Percentiles rank a stretch among this genome's conserved stretches.
These are phyloP conservation scores for Penicillium goetzii DNA, from an alignment of 495 filamentous ascomycete species.

Conservation along the genomic window DNA sequence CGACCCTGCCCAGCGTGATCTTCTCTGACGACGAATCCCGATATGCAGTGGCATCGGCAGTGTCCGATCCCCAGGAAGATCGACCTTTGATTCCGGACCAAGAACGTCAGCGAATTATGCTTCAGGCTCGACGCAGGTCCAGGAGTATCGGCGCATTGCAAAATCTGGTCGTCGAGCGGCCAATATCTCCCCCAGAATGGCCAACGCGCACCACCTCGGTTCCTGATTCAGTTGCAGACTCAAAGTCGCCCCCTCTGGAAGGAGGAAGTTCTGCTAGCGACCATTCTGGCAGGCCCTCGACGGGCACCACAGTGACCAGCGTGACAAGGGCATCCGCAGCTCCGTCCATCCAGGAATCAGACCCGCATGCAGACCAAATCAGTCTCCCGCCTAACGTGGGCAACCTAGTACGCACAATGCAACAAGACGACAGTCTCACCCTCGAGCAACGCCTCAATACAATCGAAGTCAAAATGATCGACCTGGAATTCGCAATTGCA, in stretches of 20 bases:
- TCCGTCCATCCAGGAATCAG: slow-evolving; percentile 27
- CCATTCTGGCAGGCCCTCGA: slow-evolving; percentile 33
- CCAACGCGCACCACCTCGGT: slow-evolving; percentile 31
- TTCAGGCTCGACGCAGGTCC: slow-evolving; percentile 36
- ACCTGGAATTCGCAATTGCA: slow-evolving; percentile 58
- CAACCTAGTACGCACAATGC: slow-evolving; percentile 47
- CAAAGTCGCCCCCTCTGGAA: slow-evolving; percentile 28
- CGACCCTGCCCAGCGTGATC: slow-evolving; percentile 50
- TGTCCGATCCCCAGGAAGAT: slow-evolving; percentile 36
- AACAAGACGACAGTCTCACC: slow-evolving; percentile 50
- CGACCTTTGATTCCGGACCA: slow-evolving; percentile 19
- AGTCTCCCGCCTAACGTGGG: slow-evolving; percentile 47
- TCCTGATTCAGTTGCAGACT: slow-evolving; percentile 31
- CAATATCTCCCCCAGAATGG: slow-evolving; percentile 34
- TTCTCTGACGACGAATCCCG: slow-evolving; percentile 48
- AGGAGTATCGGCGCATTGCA: slow-evolving; percentile 39
- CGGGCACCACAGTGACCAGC: slow-evolving; percentile 40
- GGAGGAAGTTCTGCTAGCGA: slow-evolving; percentile 34
- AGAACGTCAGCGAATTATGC: slow-evolving; percentile 25
- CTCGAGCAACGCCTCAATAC: slow-evolving; percentile 57
- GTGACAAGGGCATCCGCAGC: slow-evolving; percentile 30
- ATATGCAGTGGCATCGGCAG: slow-evolving; percentile 34
- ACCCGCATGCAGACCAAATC: slow-evolving; percentile 28
- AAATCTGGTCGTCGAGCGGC: slow-evolving; percentile 30
- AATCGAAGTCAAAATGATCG: slow-evolving; percentile 58